Evolutionary conservation across 2,329 filamentous ascomycete species (phyloP).

Genomic region (Ceratocystis colombiana): DNA sequence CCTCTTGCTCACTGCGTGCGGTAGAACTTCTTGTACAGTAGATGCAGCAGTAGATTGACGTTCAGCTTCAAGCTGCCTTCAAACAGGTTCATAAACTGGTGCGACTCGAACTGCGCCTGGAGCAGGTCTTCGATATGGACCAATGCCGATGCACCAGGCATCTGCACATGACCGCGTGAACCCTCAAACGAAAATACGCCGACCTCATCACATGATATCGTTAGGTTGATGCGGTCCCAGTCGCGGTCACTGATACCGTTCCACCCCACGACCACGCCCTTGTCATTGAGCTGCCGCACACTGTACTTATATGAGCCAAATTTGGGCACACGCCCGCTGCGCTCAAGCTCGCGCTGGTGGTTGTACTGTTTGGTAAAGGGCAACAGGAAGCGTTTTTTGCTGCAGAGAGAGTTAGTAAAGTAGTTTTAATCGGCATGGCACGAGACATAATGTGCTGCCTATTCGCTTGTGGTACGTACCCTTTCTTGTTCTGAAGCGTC

Average conservation of each 20-base stretch:
- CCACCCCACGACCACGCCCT: constrained; percentile 91
- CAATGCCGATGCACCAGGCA: constrained; percentile 81
- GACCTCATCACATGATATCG: constrained; percentile 86
- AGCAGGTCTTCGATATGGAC: constrained; percentile 87
- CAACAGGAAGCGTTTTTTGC: constrained; percentile 84
- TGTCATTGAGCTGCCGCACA: constrained; percentile 76
- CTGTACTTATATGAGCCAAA: constrained; percentile 98
- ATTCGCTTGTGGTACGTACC: constrained; percentile 42
- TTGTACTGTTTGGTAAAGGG: constrained; percentile 99
- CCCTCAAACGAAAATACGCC: constrained; percentile 91
- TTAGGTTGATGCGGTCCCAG: constrained; percentile 87
- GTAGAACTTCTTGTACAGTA: constrained; percentile 99
- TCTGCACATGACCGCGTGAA: constrained; percentile 83
- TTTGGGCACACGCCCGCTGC: constrained; percentile 84
- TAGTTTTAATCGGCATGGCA: too few relatives aligned
- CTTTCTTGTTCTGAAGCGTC: constrained; percentile 93
- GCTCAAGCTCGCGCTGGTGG: constrained; percentile 90
- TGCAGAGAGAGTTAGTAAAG: constrained; percentile 31
- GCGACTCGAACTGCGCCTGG: constrained; percentile 94
- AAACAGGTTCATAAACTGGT: constrained; percentile 92
- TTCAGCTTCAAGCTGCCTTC: constrained; percentile 78
- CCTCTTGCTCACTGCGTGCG: constrained; percentile 46
- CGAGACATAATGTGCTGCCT: neutral
- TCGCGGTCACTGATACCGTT: constrained; percentile 69
- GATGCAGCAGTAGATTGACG: constrained; percentile 90